Evolutionary conservation across 257 asterid species (phyloP).

Genomic region (Verbascum thapsus): DNA sequence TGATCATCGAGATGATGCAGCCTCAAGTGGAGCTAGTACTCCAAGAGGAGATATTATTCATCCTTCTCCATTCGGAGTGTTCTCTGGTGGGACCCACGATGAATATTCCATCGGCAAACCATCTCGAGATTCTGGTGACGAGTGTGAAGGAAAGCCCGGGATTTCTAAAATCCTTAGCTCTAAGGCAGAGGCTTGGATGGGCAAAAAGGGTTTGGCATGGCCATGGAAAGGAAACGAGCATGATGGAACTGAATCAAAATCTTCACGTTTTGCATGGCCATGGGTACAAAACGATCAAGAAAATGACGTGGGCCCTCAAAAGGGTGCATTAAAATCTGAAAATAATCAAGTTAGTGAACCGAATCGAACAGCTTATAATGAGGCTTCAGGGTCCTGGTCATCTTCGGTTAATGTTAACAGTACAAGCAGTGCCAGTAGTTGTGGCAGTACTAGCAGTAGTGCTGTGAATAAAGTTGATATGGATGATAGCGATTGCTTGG

Average conservation of each 20-base stretch:
- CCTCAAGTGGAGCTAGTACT: slow-evolving; percentile 88
- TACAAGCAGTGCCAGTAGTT: slow-evolving; percentile 85
- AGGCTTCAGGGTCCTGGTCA: slow-evolving; percentile 90
- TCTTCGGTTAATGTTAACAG: slow-evolving; percentile 76
- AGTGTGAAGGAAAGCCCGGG: slow-evolving; percentile 51
- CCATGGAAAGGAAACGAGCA: slow-evolving; percentile 68
- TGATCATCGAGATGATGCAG: slow-evolving; percentile 77
- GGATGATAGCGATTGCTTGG: slow-evolving; percentile 77
- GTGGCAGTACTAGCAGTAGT: slow-evolving; percentile 77
- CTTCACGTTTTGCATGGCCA: slow-evolving; percentile 69
- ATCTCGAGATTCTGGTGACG: slow-evolving; percentile 54
- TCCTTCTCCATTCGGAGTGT: slow-evolving; percentile 71
- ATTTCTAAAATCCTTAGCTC: slow-evolving; percentile 56
- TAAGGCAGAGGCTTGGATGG: slow-evolving; percentile 87
- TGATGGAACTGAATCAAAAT: slow-evolving; percentile 62
- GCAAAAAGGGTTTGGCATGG: slow-evolving; percentile 57
- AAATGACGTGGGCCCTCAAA: slow-evolving; percentile 52
- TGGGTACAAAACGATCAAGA: slow-evolving; percentile 72
- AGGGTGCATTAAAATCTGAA: slow-evolving; percentile 48
- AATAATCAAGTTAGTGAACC: slow-evolving; percentile 51
- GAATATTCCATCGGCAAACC: slow-evolving; percentile 37
- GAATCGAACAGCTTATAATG: slow-evolving; percentile 50
- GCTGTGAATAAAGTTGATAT: slow-evolving; percentile 68
- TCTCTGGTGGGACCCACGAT: slow-evolving; percentile 46
- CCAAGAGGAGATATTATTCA: slow-evolving; percentile 70